Conservation (phyloP, 2,329 filamentous ascomycete species). For the Cyclaneusma minus region DNA sequence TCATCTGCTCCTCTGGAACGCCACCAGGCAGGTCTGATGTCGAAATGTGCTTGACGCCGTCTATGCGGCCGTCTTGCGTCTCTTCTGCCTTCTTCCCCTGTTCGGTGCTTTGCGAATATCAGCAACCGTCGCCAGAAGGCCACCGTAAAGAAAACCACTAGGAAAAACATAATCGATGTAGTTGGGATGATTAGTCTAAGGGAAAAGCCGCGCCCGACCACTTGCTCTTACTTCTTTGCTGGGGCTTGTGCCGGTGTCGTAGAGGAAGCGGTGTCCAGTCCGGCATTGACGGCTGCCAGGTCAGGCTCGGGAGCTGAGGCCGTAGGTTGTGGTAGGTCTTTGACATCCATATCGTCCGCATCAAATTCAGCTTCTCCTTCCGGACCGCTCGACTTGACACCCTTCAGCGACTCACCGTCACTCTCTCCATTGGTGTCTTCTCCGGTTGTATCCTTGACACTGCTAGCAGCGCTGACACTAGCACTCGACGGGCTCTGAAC, state of each 20-base stretch:
- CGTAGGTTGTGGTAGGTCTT: conserved; percentile 10
- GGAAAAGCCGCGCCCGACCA: too few relatives aligned
- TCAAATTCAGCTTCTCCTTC: conserved; percentile 14
- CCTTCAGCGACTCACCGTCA: conserved; percentile 3
- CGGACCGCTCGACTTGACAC: conserved; percentile 8
- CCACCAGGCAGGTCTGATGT: conserved; percentile 26
- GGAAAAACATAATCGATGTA: too few relatives aligned
- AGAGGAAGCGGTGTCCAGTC: conserved; percentile 14
- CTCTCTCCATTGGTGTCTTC: not conserved
- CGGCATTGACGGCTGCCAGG: conserved; percentile 10
- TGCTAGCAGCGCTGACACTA: conserved; percentile 58
- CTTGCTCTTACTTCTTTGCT: too few relatives aligned
- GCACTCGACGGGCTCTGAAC: conserved; percentile 48
- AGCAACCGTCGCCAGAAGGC: too few relatives aligned
- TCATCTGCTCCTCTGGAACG: conserved; percentile 20
- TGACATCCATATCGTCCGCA: conserved; percentile 9
- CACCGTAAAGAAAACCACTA: too few relatives aligned
- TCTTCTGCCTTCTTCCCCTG: conserved; percentile 11
- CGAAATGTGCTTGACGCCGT: conserved; percentile 17
- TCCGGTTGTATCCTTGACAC: conserved; percentile 30
- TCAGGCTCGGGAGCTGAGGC: conserved; percentile 8
- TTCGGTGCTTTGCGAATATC: too few relatives aligned
- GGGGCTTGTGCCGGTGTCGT: conserved; percentile 11
- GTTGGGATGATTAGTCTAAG: too few relatives aligned
- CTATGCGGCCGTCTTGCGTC: conserved; percentile 5